Conservation (phyloP, 108 stramenopile species). For the Schizochytrium sp. region DNA sequence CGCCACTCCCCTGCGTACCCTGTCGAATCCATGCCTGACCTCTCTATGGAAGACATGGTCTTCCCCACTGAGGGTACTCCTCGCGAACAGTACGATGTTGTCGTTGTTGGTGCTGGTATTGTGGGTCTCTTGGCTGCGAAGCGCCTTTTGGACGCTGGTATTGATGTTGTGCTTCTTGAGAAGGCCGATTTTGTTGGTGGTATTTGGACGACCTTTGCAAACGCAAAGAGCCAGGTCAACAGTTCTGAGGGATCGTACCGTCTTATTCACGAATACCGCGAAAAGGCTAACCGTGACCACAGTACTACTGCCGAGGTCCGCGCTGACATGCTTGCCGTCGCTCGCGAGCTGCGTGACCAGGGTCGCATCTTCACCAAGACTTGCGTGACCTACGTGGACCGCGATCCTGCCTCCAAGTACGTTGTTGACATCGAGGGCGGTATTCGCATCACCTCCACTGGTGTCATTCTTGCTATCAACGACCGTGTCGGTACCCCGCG, state of each 20-base stretch:
- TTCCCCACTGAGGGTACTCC: neutral
- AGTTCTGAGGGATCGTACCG: conserved; percentile 58
- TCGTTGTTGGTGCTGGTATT: conserved; percentile 57
- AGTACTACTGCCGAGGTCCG: conserved; percentile 56
- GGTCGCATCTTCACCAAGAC: conserved; percentile 40
- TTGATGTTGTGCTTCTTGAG: conserved; percentile 19
- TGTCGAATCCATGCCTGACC: neutral
- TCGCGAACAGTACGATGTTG: conserved; percentile 9
- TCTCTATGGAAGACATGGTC: conserved; percentile 22
- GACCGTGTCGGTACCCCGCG: conserved; percentile 50
- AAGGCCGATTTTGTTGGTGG: conserved; percentile 46
- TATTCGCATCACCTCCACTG: neutral
- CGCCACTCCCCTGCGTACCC: conserved; percentile 47
- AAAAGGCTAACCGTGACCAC: conserved; percentile 45
- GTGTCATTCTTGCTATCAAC: conserved; percentile 54
- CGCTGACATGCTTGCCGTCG: conserved; percentile 22
- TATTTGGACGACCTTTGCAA: conserved; percentile 61
- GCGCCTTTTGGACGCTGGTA: conserved; percentile 14
- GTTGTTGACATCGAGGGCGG: neutral
- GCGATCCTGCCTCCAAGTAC: neutral
- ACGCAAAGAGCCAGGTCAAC: conserved; percentile 57
- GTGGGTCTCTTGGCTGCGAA: conserved; percentile 32
- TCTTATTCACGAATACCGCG: conserved; percentile 39
- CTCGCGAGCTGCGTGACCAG: neutral
- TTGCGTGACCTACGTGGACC: neutral